These are phyloP conservation scores for Synchytrium microbalum DNA, from an alignment of 371 early-diverging fungal species.

Conservation along the genomic window DNA sequence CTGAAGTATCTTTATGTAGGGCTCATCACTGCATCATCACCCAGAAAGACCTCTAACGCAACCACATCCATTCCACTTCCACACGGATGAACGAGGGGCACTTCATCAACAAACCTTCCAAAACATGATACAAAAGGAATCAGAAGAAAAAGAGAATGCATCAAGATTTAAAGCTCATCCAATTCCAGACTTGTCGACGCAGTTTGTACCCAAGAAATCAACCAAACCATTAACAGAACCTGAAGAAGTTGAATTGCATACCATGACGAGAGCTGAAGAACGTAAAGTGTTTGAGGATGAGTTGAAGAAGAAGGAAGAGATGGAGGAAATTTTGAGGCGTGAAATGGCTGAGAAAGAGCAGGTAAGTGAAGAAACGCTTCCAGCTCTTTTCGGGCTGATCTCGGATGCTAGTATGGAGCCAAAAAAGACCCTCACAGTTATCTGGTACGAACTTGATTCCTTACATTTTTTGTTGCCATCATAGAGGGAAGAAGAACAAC, in stretches of 20 bases:
- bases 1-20: background rate
- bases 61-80: constrained; percentile 45
- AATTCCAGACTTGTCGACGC: constrained; percentile 24
- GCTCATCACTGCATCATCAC: constrained; percentile 7
- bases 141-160: constrained; percentile 16
- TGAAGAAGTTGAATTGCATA: constrained; percentile 37
- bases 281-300: constrained; percentile 49
- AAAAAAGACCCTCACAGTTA: no score
- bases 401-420: background rate
- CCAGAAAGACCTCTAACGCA: constrained; percentile 24
- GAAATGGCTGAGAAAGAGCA: background rate
- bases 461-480: background rate
- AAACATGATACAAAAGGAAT: constrained; percentile 25
- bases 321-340: constrained; percentile 4
- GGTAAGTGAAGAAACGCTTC: no score
- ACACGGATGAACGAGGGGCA: constrained; percentile 41
- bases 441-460: no score
- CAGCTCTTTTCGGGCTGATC: no score
- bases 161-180: constrained; percentile 44
- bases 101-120: constrained; percentile 28
- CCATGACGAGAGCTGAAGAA: constrained; percentile 48
- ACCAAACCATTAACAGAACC: constrained; percentile 41
- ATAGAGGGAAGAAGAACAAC: constrained; percentile 34
- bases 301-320: constrained; percentile 10
- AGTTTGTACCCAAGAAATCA: constrained; percentile 47